phyloP scores from a whole-genome alignment of 2,329 filamentous ascomycete species.

The Fusarium tuaranense region DNA sequence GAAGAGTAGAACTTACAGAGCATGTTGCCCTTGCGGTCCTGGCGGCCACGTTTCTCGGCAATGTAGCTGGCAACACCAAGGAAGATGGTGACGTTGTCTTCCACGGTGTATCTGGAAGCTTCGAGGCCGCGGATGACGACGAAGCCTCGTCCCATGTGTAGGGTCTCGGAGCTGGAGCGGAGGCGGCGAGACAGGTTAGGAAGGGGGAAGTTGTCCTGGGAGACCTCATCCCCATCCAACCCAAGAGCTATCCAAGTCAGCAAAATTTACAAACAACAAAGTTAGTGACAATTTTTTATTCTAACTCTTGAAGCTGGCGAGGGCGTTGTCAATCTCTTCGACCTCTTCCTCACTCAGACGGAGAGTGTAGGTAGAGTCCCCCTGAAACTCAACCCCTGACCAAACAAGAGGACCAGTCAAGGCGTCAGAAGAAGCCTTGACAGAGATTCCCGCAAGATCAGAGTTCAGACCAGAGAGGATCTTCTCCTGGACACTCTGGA shows the following conservation, averaged over 20 bases:
- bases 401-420: slow-evolving; percentile 41
- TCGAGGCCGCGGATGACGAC: slow-evolving; percentile 67
- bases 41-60: slow-evolving; percentile 63
- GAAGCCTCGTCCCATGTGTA: slow-evolving; percentile 62
- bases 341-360: slow-evolving; percentile 31
- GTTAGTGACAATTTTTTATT: neutral
- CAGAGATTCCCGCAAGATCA: slow-evolving; percentile 15
- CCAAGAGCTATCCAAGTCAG: slow-evolving; percentile 34
- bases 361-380: slow-evolving; percentile 27
- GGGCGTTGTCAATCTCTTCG: slow-evolving; percentile 38
- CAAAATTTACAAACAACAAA: slow-evolving; percentile 3
- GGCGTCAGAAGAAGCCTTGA: slow-evolving; percentile 15
- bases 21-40: slow-evolving; percentile 61
- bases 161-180: slow-evolving; percentile 45
- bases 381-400: slow-evolving; percentile 38
- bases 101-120: slow-evolving; percentile 57
- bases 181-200: slow-evolving; percentile 52
- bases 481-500: slow-evolving; percentile 10
- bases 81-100: slow-evolving; percentile 67
- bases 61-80: slow-evolving; percentile 68
- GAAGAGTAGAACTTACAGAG: slow-evolving; percentile 52
- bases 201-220: slow-evolving; percentile 54
- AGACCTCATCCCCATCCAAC: slow-evolving; percentile 34
- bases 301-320: slow-evolving; percentile 46
- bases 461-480: slow-evolving; percentile 19